Percentiles rank a stretch among this genome's conserved stretches.
Conservation (phyloP, 306 rosid species). For the Prunus mira region DNA sequence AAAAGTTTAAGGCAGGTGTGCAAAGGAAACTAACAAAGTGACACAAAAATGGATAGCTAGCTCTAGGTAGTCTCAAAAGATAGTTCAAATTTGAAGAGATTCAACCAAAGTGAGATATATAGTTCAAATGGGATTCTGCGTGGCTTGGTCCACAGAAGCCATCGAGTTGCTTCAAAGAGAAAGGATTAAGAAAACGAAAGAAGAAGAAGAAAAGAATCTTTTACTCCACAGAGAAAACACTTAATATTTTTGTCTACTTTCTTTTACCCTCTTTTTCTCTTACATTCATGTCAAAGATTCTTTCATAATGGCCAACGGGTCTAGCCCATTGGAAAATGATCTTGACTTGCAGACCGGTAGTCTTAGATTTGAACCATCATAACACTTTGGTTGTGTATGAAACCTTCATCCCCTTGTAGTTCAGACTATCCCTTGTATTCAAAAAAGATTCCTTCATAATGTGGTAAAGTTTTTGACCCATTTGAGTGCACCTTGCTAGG, state of each 20-base stretch:
- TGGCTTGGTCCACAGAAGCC: not conserved
- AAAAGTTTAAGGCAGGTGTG: not conserved
- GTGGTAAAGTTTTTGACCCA: not conserved
- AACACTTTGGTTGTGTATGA: too few relatives aligned
- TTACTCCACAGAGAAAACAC: not conserved
- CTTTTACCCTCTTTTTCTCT: not conserved
- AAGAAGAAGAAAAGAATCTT: not conserved
- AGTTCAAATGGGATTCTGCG: not conserved
- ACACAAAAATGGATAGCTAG: too few relatives aligned
- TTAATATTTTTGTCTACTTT: not conserved
- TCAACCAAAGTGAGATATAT: not conserved
- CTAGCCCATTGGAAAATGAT: accelerated
- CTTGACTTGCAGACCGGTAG: too few relatives aligned
- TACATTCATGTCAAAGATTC: not conserved
- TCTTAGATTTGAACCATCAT: too few relatives aligned
- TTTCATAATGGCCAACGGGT: not conserved
- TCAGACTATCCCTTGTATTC: too few relatives aligned
- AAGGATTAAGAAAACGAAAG: not conserved
- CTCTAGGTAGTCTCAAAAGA: too few relatives aligned
- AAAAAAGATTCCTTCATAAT: not conserved
- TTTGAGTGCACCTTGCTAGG: not conserved
- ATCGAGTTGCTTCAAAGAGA: not conserved
- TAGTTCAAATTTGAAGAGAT: too few relatives aligned
- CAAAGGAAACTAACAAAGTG: too few relatives aligned
- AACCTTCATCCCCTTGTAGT: too few relatives aligned